Evolutionary conservation across 2,329 filamentous ascomycete species (phyloP).

Genomic region (Penicillium occitanis): DNA sequence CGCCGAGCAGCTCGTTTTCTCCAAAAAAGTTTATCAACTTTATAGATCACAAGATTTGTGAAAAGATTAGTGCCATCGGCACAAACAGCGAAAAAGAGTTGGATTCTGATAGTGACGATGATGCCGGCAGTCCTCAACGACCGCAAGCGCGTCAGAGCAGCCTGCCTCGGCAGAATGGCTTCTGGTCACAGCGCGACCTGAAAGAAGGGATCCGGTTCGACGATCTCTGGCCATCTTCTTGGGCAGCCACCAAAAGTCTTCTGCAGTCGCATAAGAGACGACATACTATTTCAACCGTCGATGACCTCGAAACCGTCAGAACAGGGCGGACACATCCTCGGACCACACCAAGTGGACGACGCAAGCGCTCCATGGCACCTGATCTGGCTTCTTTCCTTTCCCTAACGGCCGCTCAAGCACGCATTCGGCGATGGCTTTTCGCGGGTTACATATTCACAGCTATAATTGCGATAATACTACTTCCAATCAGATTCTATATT

Average conservation of each 20-base stretch:
- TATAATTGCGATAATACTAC: slow-evolving; percentile 65
- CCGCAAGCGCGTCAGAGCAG: slow-evolving; percentile 26
- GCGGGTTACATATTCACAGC: slow-evolving; percentile 73
- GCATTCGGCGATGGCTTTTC: slow-evolving; percentile 77
- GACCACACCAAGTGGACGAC: slow-evolving; percentile 63
- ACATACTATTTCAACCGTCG: slow-evolving; percentile 56
- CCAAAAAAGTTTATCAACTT: slow-evolving; percentile 41
- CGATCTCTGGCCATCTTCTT: slow-evolving; percentile 26
- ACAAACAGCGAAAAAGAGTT: slow-evolving; percentile 34
- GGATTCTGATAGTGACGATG: slow-evolving; percentile 43
- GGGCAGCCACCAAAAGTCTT: slow-evolving; percentile 24
- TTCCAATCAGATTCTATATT: slow-evolving; percentile 71
- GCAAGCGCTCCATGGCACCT: slow-evolving; percentile 64
- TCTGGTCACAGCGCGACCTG: slow-evolving; percentile 15
- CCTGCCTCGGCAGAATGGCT: slow-evolving; percentile 18
- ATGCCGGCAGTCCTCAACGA: slow-evolving; percentile 29
- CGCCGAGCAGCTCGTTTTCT: slow-evolving; percentile 41
- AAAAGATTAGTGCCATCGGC: slow-evolving; percentile 47
- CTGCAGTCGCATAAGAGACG: slow-evolving; percentile 30
- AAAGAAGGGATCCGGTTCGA: slow-evolving; percentile 28
- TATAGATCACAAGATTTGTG: slow-evolving; percentile 49
- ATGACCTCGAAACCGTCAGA: slow-evolving; percentile 29
- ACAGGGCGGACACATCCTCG: slow-evolving; percentile 29
- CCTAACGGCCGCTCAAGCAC: slow-evolving; percentile 76
- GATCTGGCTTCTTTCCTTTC: slow-evolving; percentile 72